phyloP scores from a whole-genome alignment of 2,329 filamentous ascomycete genomes.

The Cordyceps fumosorosea region DNA sequence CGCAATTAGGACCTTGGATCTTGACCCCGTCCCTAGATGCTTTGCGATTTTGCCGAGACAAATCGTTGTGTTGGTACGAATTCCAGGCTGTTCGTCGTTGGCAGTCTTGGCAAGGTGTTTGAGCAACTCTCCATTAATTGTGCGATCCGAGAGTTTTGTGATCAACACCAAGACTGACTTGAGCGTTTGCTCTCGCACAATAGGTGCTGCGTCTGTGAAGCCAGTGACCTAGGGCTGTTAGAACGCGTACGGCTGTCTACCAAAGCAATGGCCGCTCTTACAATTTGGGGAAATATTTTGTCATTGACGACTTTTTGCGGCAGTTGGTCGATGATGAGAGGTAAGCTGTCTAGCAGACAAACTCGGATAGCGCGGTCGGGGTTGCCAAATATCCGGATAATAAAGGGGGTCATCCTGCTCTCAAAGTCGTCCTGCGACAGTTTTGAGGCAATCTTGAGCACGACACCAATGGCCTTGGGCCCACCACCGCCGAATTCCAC shows the following conservation, averaged over 20 bases:
- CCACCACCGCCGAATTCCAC: slow-evolving; percentile 98
- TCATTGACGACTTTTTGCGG: slow-evolving; percentile 87
- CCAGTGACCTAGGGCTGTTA: slow-evolving; percentile 64
- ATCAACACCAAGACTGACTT: slow-evolving; percentile 89
- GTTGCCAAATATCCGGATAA: slow-evolving; percentile 81
- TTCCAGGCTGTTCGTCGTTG: slow-evolving; percentile 95
- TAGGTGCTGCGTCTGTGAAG: slow-evolving; percentile 83
- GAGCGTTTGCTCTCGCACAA: slow-evolving; percentile 91
- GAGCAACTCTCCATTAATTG: slow-evolving; percentile 87
- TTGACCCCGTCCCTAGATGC: slow-evolving; percentile 69
- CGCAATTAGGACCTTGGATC: slow-evolving; percentile 85
- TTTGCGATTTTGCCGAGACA: slow-evolving; percentile 94
- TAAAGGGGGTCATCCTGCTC: slow-evolving; percentile 71
- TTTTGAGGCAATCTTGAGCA: slow-evolving; percentile 86
- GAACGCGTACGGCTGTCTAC: not conserved
- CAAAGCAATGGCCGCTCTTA: slow-evolving; percentile 27
- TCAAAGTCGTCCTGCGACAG: slow-evolving; percentile 88
- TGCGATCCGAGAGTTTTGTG: slow-evolving; percentile 81
- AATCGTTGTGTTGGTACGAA: slow-evolving; percentile 96
- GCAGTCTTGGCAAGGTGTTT: slow-evolving; percentile 90
- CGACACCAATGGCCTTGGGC: slow-evolving; percentile 78
- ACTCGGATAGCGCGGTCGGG: slow-evolving; percentile 90
- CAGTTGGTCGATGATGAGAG: slow-evolving; percentile 84
- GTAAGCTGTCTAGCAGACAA: slow-evolving; percentile 80
- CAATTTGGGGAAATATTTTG: slow-evolving; percentile 93